These are phyloP conservation scores for Apiospora koreana DNA, from an alignment of 2,329 filamentous ascomycete genomes.

Conservation along the genomic window DNA sequence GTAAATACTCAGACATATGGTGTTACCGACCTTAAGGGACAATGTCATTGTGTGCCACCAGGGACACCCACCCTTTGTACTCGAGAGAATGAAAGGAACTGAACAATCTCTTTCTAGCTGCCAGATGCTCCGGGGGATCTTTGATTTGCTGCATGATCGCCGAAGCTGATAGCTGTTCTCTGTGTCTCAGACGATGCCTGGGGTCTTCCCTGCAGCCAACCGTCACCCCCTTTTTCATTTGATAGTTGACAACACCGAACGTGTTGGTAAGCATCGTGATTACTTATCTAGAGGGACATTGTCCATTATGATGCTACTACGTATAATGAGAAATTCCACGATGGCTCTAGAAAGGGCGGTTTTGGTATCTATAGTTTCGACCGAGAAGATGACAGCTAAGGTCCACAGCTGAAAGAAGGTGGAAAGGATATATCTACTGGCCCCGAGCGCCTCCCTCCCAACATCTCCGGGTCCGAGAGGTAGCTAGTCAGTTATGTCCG, in stretches of 20 bases:
- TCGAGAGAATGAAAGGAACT: neutral
- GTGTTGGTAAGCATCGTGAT: neutral
- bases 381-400: neutral
- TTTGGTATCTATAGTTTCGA: neutral
- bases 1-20: neutral
- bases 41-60: neutral
- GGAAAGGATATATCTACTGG: constrained; percentile 4
- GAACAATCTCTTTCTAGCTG: neutral
- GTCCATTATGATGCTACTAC: neutral
- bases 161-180: neutral
- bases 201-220: neutral
- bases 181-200: neutral
- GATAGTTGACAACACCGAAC: neutral
- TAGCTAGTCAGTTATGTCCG: neutral
- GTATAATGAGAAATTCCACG: neutral
- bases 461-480: neutral
- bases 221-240: neutral
- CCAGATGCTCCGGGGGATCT: neutral
- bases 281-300: neutral
- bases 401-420: neutral
- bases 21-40: neutral
- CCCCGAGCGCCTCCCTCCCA: neutral
- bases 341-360: neutral
- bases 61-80: neutral
- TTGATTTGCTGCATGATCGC: constrained; percentile 10